phyloP scores from a whole-genome alignment of 306 rosid genomes.

The Abrus precatorius region DNA sequence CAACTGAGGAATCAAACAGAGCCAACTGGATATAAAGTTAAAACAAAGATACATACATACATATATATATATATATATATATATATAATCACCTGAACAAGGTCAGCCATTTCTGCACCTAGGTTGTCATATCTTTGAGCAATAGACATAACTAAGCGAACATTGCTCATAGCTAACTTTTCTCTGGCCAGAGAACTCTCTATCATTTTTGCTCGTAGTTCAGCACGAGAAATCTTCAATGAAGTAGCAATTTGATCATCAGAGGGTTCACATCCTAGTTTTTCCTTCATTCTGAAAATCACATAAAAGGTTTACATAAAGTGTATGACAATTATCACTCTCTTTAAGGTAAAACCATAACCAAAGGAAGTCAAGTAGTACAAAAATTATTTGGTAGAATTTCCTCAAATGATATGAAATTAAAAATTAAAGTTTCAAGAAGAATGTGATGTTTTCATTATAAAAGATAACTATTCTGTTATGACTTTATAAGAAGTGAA shows the following conservation, averaged over 20 bases:
- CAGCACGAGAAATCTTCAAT: conserved; percentile 76
- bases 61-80: background rate
- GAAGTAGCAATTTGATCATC: conserved; percentile 85
- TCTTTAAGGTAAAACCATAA: conserved; percentile 35
- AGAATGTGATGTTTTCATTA: conserved; percentile 11
- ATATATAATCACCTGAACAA: conserved; percentile 77
- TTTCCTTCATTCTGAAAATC: conserved; percentile 76
- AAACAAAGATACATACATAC: background rate
- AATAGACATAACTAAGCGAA: conserved; percentile 91
- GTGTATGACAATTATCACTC: conserved; percentile 1
- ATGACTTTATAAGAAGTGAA: conserved; percentile 26
- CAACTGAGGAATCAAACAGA: conserved; percentile 9
- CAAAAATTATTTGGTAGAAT: conserved; percentile 25
- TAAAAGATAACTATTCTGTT: background rate
- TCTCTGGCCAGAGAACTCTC: conserved; percentile 91
- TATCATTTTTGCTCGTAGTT: conserved; percentile 66
- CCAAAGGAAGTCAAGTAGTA: conserved; percentile 18
- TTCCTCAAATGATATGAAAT: conserved; percentile 26
- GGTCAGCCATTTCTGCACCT: conserved; percentile 97
- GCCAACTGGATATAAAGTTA: conserved; percentile 18
- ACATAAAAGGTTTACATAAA: conserved; percentile 41
- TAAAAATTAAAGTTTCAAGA: background rate
- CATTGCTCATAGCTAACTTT: conserved; percentile 92
- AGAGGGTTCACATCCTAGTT: conserved; percentile 89
- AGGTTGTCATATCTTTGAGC: conserved; percentile 93